These are phyloP conservation scores for Aureobasidium sp. DNA, from an alignment of 2,329 filamentous ascomycete genomes.

Conservation along the genomic window DNA sequence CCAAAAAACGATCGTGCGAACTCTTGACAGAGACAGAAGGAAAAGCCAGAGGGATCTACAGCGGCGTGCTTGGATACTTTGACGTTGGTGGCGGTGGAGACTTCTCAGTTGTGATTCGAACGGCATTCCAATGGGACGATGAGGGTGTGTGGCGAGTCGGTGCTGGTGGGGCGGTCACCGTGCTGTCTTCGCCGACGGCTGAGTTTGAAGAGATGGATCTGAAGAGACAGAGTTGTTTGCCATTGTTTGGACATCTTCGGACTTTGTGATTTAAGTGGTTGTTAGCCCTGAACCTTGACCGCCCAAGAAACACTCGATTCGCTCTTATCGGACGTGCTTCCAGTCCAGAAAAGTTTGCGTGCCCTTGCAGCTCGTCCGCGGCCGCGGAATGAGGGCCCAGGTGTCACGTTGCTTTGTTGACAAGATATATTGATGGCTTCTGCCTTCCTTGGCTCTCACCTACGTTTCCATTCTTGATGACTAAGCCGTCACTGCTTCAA, in stretches of 20 bases:
- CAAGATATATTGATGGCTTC: not conserved
- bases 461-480: not conserved
- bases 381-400: not conserved
- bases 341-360: not conserved
- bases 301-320: not conserved
- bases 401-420: not conserved
- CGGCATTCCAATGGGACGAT: conserved; percentile 64
- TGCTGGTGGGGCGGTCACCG: conserved; percentile 84
- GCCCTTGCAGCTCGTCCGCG: not conserved
- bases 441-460: not conserved
- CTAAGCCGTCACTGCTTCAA: too few species aligned
- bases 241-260: conserved; percentile 15
- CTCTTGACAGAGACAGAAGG: conserved; percentile 64
- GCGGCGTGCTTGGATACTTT: conserved; percentile 82
- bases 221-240: conserved; percentile 27
- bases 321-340: not conserved
- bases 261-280: not conserved
- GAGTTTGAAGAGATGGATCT: conserved; percentile 81
- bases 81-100: conserved; percentile 78
- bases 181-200: conserved; percentile 66
- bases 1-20: conserved; percentile 87
- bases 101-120: conserved; percentile 86
- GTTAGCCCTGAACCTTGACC: not conserved
- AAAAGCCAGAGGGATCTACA: conserved; percentile 66
- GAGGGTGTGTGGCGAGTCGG: conserved; percentile 66